A percentile compares a stretch with the other conserved stretches of the same genome.
Evolutionary conservation across 352 stramenopile genomes (phyloP).

Genomic region (Phytophthora hybrid): DNA sequence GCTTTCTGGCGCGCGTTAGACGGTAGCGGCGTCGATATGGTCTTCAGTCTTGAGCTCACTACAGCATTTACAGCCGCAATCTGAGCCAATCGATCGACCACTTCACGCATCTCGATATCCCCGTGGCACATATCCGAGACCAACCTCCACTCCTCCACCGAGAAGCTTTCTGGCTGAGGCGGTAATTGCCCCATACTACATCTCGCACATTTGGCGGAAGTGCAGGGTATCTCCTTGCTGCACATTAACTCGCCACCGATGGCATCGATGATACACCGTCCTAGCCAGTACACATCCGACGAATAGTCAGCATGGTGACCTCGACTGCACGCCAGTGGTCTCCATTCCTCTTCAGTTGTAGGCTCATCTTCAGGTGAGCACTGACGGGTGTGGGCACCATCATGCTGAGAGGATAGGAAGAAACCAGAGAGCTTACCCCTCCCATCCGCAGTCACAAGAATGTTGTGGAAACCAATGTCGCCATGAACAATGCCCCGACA

Average conservation of each 20-base stretch:
- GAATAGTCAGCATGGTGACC: background rate
- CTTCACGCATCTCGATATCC: background rate
- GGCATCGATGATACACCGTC: background rate
- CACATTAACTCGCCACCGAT: background rate
- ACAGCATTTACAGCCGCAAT: background rate
- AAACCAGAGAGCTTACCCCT: conserved; percentile 8
- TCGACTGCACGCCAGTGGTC: background rate
- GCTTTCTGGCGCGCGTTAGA: background rate
- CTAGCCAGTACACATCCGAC: conserved; percentile 11
- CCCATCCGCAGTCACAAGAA: background rate
- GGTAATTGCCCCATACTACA: background rate
- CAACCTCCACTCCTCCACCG: background rate
- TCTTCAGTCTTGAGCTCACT: background rate
- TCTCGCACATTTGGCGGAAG: background rate
- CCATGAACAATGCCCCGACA: conserved; percentile 1
- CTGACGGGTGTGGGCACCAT: background rate
- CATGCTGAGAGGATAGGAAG: background rate
- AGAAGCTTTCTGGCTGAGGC: background rate
- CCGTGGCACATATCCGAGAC: background rate
- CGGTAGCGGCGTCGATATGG: background rate
- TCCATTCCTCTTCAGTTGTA: background rate
- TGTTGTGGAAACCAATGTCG: conserved; percentile 1
- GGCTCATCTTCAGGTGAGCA: background rate
- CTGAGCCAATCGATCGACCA: background rate
- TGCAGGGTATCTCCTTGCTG: background rate